phyloP scores from a whole-genome alignment of 1,284 basidiomycete genomes.

The Lentinula novae-zelandiae region DNA sequence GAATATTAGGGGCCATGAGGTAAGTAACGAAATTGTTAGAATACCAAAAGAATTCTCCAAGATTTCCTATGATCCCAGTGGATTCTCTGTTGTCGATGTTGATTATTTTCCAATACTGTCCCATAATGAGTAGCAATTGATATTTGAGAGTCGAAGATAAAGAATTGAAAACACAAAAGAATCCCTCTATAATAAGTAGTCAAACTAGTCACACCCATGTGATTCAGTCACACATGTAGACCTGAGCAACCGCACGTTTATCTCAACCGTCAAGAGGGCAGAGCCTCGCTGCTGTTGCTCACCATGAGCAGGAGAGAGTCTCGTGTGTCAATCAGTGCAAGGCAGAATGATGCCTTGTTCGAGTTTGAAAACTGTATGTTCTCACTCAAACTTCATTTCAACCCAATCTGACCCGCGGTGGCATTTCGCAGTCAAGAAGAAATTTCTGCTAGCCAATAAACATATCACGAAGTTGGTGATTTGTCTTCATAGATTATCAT shows the following conservation, averaged over 20 bases:
- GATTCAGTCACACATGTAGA: slow-evolving; percentile 1
- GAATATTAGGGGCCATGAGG: no score
- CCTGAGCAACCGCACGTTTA: slow-evolving; percentile 8
- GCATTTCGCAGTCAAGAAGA: slow-evolving; percentile 73
- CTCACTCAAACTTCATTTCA: slow-evolving; percentile 1
- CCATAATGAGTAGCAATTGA: no score
- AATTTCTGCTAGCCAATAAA: slow-evolving; percentile 83
- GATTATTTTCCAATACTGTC: no score
- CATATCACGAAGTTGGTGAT: slow-evolving; percentile 75
- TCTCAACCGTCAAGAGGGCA: slow-evolving; percentile 12
- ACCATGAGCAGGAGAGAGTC: slow-evolving; percentile 81
- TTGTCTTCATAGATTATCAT: slow-evolving; percentile 6
- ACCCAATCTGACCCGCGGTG: slow-evolving; percentile 19
- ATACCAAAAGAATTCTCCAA: background rate
- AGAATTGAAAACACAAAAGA: no score
- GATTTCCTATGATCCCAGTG: no score
- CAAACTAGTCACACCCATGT: background rate
- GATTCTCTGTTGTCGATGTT: no score
- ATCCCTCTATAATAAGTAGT: no score
- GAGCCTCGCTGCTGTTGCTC: slow-evolving; percentile 28
- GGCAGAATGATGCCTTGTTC: slow-evolving; percentile 73
- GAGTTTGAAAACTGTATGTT: slow-evolving; percentile 80
- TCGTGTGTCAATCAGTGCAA: slow-evolving; percentile 59
- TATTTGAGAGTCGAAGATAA: no score
- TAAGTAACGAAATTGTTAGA: no score